Evolutionary conservation across 768 basidiomycete genomes (phyloP), one percentile per base, ranked within the genome.

Genomic region (Suillus placidus): DNA sequence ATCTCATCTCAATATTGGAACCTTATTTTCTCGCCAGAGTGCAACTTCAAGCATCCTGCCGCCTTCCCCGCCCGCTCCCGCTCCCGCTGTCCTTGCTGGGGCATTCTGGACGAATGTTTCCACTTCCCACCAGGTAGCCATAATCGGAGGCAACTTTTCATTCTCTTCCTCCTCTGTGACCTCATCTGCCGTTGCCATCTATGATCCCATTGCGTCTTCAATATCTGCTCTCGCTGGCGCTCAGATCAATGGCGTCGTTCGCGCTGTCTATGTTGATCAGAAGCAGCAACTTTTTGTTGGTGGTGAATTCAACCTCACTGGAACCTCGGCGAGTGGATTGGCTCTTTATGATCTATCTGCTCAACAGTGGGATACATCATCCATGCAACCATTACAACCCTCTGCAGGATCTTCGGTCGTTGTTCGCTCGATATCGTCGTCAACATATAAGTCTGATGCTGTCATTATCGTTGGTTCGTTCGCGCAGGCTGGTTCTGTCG

Each of bases 71-170:
- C 77, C 87, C 12, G 82, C 88, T 2, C 80, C 85, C 1, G 92
- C 94, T 1, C 94, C 95, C 0, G 88, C 93, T 20, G 87, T 98
- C 66, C 82, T 97, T 63, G 85, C 93, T 0, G 97, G 94, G 38
- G 85, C 86, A 2, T 98, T 95, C 81, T 98, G 94, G 93, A 91
- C 87, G 8, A 97, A 98, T 73, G 82, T 81, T 43, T 85, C 89
- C 2, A 87, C 87, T 3, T 80, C 79, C 12, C 82, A 85, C 6
- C 87, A 92, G 64, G 77, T 94, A 23, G 87, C 87, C 51, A 86
- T 98, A 67, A 81, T 98, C 57, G 97, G 95, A 38, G 97, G 97
- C 42, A 95, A 95, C 75, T 99, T 98, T 75, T 85, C 91, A 1
- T 88, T 88, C 72, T 66, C 81, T 7, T 67, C 79, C 45, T 78